Conservation (phyloP, 2,329 filamentous ascomycete species). For the Myriosclerotinia scirpicola region DNA sequence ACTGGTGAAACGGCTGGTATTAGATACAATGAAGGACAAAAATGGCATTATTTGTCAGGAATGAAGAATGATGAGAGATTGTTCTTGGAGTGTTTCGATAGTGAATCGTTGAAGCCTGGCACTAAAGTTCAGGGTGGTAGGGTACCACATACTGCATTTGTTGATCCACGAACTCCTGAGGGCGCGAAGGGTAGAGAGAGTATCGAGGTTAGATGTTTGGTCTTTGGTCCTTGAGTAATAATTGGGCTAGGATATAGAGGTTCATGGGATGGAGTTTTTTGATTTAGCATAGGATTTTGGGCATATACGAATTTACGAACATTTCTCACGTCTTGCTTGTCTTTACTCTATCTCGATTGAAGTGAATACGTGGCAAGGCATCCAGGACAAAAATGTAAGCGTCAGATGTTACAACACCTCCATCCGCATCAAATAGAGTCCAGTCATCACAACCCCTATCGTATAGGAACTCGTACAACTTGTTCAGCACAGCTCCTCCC, state of each 20-base stretch:
- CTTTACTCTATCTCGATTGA: neutral
- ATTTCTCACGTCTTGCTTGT: neutral
- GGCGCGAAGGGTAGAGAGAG: constrained; percentile 76
- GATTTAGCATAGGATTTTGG: neutral
- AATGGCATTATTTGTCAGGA: constrained; percentile 41
- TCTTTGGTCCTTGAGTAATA: constrained; percentile 60
- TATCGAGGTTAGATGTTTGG: constrained; percentile 83
- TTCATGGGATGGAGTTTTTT: neutral
- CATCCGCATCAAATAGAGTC: neutral
- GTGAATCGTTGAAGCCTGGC: constrained; percentile 48
- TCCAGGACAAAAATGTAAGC: neutral
- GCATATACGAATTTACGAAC: neutral
- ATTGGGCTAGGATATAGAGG: neutral
- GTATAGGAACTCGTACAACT: neutral
- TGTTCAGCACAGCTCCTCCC: neutral
- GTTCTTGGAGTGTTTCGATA: constrained; percentile 41
- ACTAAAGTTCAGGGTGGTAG: constrained; percentile 53
- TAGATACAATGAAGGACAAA: constrained; percentile 37
- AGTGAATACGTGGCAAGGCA: neutral
- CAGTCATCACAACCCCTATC: neutral
- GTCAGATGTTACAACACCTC: neutral
- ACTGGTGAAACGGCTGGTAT: constrained; percentile 41
- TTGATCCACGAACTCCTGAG: constrained; percentile 67
- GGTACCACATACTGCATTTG: constrained; percentile 63
- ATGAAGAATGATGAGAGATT: constrained; percentile 41